A percentile compares a stretch with the other conserved stretches of the same genome.
These are phyloP conservation scores for Antitrichia curtipendula DNA, from an alignment of 225 moss, liverwort and hornwort genomes.

Conservation along the genomic window DNA sequence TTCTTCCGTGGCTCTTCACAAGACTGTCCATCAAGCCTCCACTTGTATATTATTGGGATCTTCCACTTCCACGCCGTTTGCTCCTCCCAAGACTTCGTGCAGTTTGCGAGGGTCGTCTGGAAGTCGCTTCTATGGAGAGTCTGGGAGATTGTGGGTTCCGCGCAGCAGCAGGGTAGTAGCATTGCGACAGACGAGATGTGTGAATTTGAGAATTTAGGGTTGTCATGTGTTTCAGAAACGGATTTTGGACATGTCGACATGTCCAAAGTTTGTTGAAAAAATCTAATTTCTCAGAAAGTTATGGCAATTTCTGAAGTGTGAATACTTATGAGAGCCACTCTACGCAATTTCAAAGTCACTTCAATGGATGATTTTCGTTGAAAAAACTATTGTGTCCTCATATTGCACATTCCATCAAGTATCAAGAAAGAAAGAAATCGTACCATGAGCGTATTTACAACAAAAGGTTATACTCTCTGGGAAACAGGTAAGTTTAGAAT, in stretches of 20 bases:
- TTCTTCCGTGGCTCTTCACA: no score
- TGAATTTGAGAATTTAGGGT: no score
- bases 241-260: background rate
- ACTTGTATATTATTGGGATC: no score
- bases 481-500: background rate
- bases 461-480: background rate
- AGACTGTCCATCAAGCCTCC: no score
- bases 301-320: background rate
- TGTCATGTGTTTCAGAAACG: no score
- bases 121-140: no score
- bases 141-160: no score
- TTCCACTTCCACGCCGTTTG: no score
- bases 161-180: no score
- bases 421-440: background rate
- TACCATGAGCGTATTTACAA: slow-evolving; percentile 23
- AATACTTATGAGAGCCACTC: background rate
- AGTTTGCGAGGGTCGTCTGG: no score
- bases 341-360: background rate
- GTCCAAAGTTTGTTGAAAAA: background rate
- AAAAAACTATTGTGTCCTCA: background rate
- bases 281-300: background rate
- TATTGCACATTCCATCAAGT: background rate
- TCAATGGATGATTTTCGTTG: background rate
- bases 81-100: no score
- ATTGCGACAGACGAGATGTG: no score